Evolutionary conservation across 371 early-diverging fungal genomes (phyloP).

Genomic region (Saksenaea vasiformis): DNA sequence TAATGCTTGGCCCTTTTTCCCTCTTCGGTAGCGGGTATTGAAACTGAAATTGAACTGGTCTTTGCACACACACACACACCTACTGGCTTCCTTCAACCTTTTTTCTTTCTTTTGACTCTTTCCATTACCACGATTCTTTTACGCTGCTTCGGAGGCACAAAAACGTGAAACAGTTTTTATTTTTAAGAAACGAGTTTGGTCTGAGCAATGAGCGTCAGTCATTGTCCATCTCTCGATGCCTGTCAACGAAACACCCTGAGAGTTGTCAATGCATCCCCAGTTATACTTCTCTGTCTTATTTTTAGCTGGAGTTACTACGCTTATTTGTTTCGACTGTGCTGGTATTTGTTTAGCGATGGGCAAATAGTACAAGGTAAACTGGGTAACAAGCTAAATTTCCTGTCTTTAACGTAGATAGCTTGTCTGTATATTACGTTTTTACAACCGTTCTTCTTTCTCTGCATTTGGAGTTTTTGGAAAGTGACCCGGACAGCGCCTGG

Average conservation of each 20-base stretch:
- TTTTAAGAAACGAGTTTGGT: not conserved
- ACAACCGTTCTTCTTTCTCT: conserved; percentile 38
- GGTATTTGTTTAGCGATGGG: conserved; percentile 28
- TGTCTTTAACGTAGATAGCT: conserved; percentile 19
- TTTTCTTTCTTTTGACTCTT: too few species aligned
- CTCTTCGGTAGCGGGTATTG: too few species aligned
- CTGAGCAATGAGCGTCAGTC: not conserved
- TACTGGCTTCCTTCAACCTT: too few species aligned
- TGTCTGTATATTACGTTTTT: conserved; percentile 35
- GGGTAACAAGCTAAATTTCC: not conserved
- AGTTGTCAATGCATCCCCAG: conserved; percentile 41
- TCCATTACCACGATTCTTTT: not conserved
- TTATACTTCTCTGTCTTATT: conserved; percentile 29
- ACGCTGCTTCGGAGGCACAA: not conserved
- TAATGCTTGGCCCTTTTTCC: too few species aligned
- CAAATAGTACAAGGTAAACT: conserved; percentile 37
- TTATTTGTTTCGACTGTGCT: conserved; percentile 30
- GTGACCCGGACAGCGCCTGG: conserved; percentile 46
- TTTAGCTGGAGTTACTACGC: conserved; percentile 47
- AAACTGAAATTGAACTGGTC: too few species aligned
- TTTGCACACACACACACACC: too few species aligned
- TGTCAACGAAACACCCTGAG: conserved; percentile 22
- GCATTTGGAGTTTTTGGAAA: conserved; percentile 45
- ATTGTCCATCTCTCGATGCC: conserved; percentile 1
- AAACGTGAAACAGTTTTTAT: not conserved